These are phyloP conservation scores for Paramyrothecium sp. DNA, from an alignment of 2,329 filamentous ascomycete species.

Conservation along the genomic window DNA sequence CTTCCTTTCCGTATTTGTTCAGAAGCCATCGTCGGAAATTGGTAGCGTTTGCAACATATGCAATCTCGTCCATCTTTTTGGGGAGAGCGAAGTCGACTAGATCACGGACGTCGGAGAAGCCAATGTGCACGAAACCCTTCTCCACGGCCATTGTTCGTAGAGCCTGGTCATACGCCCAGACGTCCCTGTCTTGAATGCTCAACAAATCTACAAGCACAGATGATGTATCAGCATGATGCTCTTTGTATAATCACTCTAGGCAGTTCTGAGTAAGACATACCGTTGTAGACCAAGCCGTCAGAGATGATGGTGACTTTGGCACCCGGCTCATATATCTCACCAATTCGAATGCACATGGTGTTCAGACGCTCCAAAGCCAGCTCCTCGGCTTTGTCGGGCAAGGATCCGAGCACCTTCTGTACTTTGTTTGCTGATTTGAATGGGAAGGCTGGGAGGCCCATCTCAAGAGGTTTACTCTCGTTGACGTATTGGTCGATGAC, in stretches of 20 bases:
- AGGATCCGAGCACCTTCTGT: conserved; percentile 25
- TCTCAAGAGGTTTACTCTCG: conserved; percentile 11
- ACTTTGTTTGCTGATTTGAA: conserved; percentile 32
- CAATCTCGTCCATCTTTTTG: not conserved
- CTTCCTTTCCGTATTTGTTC: not conserved
- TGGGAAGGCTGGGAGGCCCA: conserved; percentile 27
- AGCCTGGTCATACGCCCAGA: not conserved
- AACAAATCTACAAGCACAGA: not conserved
- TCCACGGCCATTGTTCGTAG: not conserved
- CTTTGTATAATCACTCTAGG: not conserved
- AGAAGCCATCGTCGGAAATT: not conserved
- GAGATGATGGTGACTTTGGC: conserved; percentile 51
- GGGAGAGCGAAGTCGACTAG: not conserved
- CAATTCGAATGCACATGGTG: conserved; percentile 24
- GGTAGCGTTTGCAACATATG: not conserved
- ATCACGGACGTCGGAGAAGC: not conserved
- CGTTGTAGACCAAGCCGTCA: conserved; percentile 47
- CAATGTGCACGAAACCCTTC: not conserved
- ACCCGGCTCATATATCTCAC: conserved; percentile 44
- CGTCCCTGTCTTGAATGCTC: not conserved
- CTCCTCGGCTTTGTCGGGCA: conserved; percentile 30
- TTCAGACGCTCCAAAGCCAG: conserved; percentile 22
- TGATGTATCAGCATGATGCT: too few relatives aligned
- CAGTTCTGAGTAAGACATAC: not conserved
- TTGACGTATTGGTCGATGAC: conserved; percentile 19